Percentiles rank a stretch among this genome's conserved stretches.
phyloP scores from a whole-genome alignment of 441 rosid genomes.

The Manihot esculenta region DNA sequence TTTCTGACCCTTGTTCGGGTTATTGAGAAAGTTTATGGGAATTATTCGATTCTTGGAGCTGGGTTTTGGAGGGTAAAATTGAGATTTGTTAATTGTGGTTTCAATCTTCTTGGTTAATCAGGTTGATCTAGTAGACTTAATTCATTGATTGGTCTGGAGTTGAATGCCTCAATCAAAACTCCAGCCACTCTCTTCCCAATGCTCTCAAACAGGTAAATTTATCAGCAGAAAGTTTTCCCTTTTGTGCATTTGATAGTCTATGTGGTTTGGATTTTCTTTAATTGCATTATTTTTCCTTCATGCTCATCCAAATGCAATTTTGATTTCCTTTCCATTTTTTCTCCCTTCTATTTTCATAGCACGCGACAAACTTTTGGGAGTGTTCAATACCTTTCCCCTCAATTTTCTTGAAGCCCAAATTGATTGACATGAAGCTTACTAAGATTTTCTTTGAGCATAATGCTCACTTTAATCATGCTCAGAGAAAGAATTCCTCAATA shows the following conservation, averaged over 20 bases:
- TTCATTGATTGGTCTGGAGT: constrained; percentile 93
- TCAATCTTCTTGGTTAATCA: constrained; percentile 24
- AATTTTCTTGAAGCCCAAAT: too few relatives aligned
- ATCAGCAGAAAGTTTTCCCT: not conserved
- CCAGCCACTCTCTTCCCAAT: constrained; percentile 66
- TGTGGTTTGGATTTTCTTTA: not conserved
- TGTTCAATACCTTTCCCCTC: too few relatives aligned
- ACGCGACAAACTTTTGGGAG: not conserved
- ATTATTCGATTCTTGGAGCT: constrained; percentile 15
- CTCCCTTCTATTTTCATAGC: not conserved
- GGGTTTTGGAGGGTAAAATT: constrained; percentile 16
- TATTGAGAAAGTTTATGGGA: constrained; percentile 9
- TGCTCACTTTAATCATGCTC: not conserved
- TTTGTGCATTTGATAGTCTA: constrained; percentile 1
- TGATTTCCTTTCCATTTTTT: not conserved
- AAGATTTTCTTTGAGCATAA: not conserved
- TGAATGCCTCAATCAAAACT: constrained; percentile 85
- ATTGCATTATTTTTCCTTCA: not conserved
- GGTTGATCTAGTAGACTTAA: constrained; percentile 86
- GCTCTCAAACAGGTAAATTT: constrained; percentile 76
- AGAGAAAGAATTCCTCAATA: not conserved
- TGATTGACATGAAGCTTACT: not conserved
- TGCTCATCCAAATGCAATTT: not conserved
- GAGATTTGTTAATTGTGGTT: constrained; percentile 6
- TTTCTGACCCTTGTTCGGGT: not conserved